A percentile compares a stretch with the other conserved stretches of the same genome.
phyloP scores from a whole-genome alignment of 2,329 filamentous ascomycete genomes.

The Aspergillus candidus region DNA sequence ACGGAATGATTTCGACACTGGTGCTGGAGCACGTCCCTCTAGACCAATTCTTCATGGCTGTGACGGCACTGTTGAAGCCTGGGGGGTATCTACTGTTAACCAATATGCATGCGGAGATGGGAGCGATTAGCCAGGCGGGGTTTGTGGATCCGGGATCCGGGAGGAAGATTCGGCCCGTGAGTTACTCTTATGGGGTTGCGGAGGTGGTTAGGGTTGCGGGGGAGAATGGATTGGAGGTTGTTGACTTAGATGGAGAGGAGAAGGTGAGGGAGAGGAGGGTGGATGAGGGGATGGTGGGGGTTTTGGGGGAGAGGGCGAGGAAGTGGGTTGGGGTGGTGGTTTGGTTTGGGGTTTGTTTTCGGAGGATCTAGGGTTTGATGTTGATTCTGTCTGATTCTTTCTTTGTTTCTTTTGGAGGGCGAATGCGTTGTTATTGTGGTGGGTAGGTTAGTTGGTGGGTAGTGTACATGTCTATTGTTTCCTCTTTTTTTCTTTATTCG shows the following conservation, averaged over 20 bases:
- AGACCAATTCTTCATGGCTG: constrained; percentile 51
- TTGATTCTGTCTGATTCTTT: constrained; percentile 4
- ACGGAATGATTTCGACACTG: constrained; percentile 54
- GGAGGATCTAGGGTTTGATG: constrained; percentile 17
- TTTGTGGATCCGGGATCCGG: constrained; percentile 51
- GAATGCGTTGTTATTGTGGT: constrained; percentile 1
- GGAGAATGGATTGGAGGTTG: constrained; percentile 41
- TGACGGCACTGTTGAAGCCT: constrained; percentile 38
- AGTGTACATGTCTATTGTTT: not conserved
- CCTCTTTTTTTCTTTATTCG: not conserved
- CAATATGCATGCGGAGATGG: constrained; percentile 65
- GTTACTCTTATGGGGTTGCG: constrained; percentile 50
- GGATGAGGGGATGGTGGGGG: constrained; percentile 51
- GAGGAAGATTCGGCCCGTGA: constrained; percentile 54
- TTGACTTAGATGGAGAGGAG: constrained; percentile 33
- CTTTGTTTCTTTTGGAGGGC: constrained; percentile 3
- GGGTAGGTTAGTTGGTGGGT: constrained; percentile 12
- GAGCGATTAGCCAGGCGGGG: constrained; percentile 53
- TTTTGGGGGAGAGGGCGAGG: constrained; percentile 53
- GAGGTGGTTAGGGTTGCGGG: constrained; percentile 49
- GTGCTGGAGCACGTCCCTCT: constrained; percentile 60
- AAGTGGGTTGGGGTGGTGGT: constrained; percentile 58
- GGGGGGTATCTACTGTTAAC: constrained; percentile 54
- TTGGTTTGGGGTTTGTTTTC: constrained; percentile 50
- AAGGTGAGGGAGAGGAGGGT: constrained; percentile 42